Evolutionary conservation across 2,329 filamentous ascomycete species (phyloP), one percentile per base, ranked within the genome.

Genomic region (Aspergillus novofumigatus): DNA sequence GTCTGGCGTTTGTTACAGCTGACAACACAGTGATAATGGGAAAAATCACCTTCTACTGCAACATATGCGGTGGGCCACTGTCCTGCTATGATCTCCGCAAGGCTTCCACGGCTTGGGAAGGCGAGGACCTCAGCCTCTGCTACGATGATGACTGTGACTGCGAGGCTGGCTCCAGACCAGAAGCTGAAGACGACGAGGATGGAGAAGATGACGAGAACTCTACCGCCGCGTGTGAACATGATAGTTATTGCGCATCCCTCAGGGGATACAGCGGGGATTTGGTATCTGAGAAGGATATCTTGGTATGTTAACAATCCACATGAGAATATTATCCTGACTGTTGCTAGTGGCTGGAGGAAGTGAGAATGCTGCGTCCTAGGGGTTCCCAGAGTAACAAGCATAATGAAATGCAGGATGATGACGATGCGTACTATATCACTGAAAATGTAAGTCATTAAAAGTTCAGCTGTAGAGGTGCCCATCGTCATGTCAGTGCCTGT

Each of bases 31-130:
- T 14, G 29, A 32, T 14, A 32, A 32, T 32, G 29, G 29, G 59
- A 52, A 49, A 25, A 49, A n/a, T 26, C 47, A 28, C 26, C 23
- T 28, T 49, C 26, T 49, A 49, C 20, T 59, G 57, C 25, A 54
- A 28, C 25, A 49, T 59, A 5, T 57, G 54, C 10, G 54, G 51
- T 3, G 57, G 54, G 1, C 57, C 54, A 4, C 23, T 59, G 23
- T 20, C 11, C 4, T 17, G 8, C 28, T 29, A 20, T 8, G 28
- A 32, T 14, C 49, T 52, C 8, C 54, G 50, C 3, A 35, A 41
- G 25, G 17, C 32, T 5, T 28, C 50, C 14, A 26, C 41, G 5
- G 54, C 32, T 6, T 26, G 26, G 17, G 41, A 8, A 11, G 49
- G 32, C 2, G 52, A 55, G 20, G 49, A 58, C 29, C 41, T 10